Percentiles rank a stretch among this genome's conserved stretches.
phyloP scores from a whole-genome alignment of 2,329 filamentous ascomycete genomes.

The Monascus ruber region DNA sequence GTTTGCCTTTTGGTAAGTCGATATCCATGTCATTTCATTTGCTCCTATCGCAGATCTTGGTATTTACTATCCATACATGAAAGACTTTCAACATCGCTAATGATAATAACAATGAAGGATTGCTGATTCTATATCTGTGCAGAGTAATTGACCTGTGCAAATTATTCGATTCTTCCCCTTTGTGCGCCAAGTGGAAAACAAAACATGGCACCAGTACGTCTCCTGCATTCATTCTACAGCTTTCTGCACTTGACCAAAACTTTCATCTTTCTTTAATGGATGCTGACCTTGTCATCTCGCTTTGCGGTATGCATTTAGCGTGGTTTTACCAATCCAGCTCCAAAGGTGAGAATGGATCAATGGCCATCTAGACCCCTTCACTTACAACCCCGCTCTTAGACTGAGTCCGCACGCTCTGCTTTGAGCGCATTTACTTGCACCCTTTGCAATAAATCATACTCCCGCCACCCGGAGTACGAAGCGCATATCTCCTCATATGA shows the following conservation, averaged over 20 bases:
- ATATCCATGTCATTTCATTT: no score
- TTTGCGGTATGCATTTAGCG: constrained; percentile 20
- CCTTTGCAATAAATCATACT: constrained; percentile 88
- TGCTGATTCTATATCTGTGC: no score
- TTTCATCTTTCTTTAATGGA: background rate
- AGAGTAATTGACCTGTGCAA: no score
- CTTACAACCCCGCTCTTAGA: constrained; percentile 21
- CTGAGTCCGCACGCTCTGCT: constrained; percentile 59
- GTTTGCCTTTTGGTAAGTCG: no score
- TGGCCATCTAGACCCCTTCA: background rate
- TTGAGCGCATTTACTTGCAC: constrained; percentile 72
- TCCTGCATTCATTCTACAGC: background rate
- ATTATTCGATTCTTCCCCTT: no score
- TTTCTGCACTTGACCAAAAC: no score
- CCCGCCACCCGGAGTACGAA: constrained; percentile 91
- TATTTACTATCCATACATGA: no score
- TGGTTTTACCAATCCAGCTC: constrained; percentile 37
- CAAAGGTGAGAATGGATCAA: constrained; percentile 24
- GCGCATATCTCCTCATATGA: constrained; percentile 90
- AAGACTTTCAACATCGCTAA: no score
- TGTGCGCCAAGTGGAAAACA: background rate
- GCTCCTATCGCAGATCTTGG: no score
- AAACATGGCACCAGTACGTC: no score
- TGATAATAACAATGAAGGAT: no score
- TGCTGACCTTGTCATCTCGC: constrained; percentile 1